Conservation (phyloP, 192 early-diverging fungal genomes). For the Funneliformis mosseae region DNA sequence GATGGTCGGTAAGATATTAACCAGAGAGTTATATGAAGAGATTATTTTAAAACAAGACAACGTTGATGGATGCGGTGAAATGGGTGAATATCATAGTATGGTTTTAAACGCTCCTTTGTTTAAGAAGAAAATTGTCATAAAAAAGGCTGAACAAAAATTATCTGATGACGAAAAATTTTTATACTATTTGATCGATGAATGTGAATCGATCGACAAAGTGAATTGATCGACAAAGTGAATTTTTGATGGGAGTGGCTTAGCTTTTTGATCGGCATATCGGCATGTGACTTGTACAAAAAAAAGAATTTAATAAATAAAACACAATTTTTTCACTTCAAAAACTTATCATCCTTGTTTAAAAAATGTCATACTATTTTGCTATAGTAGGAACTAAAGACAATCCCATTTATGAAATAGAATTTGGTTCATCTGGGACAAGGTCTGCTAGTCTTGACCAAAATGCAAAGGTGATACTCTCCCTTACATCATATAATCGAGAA, state of each 20-base stretch:
- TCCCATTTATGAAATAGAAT: slow-evolving; percentile 95
- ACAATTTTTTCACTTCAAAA: too few species aligned
- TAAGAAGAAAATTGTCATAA: slow-evolving; percentile 24
- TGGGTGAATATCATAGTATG: slow-evolving; percentile 75
- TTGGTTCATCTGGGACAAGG: slow-evolving; percentile 44
- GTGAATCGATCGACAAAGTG: background rate
- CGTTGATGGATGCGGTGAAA: slow-evolving; percentile 66
- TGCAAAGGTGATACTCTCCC: background rate
- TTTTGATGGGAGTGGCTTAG: too few species aligned
- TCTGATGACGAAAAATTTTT: slow-evolving; percentile 17
- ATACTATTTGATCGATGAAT: slow-evolving; percentile 7
- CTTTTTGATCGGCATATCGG: too few species aligned
- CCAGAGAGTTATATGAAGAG: slow-evolving; percentile 43
- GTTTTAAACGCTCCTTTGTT: slow-evolving; percentile 60
- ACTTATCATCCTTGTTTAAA: background rate
- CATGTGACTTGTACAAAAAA: too few species aligned
- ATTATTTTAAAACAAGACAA: slow-evolving; percentile 40
- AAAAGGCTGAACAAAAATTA: background rate
- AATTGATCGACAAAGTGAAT: too few species aligned
- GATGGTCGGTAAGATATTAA: slow-evolving; percentile 49
- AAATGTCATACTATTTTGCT: slow-evolving; percentile 78
- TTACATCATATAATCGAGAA: background rate
- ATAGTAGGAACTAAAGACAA: slow-evolving; percentile 94
- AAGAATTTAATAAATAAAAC: too few species aligned
- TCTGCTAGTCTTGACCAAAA: background rate